Evolutionary conservation across 768 basidiomycete genomes (phyloP).

Genomic region (Lactifluus pinguis): DNA sequence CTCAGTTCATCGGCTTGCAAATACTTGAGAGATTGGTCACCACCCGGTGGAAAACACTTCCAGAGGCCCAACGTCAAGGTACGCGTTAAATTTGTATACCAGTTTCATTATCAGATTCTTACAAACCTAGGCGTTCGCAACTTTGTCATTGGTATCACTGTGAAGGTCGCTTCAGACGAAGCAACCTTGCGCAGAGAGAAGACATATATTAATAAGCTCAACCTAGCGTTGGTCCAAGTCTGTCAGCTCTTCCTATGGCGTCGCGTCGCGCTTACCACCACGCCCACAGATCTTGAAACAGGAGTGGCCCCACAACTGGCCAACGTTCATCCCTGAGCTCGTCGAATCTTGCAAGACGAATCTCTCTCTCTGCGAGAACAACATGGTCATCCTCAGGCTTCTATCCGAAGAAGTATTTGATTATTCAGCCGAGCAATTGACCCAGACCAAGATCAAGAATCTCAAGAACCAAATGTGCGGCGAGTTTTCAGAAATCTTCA

Average conservation of each 20-base stretch:
- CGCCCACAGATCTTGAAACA: slow-evolving; percentile 86
- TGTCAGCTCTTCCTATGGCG: slow-evolving; percentile 18
- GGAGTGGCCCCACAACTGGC: slow-evolving; percentile 99
- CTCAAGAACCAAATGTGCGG: slow-evolving; percentile 98
- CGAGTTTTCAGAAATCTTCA: slow-evolving; percentile 96
- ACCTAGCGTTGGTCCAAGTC: slow-evolving; percentile 91
- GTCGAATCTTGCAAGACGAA: slow-evolving; percentile 97
- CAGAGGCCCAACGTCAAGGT: slow-evolving; percentile 91
- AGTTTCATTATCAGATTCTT: slow-evolving; percentile 13
- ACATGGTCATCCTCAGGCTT: slow-evolving; percentile 96
- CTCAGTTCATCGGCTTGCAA: slow-evolving; percentile 73
- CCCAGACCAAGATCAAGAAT: slow-evolving; percentile 93
- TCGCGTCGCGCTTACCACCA: neutral
- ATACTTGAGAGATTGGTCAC: slow-evolving; percentile 93
- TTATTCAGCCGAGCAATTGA: slow-evolving; percentile 98
- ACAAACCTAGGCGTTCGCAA: slow-evolving; percentile 73
- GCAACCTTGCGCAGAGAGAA: slow-evolving; percentile 82
- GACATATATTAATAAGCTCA: slow-evolving; percentile 92
- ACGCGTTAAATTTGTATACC: slow-evolving; percentile 8
- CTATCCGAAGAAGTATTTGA: slow-evolving; percentile 99
- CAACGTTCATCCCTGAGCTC: slow-evolving; percentile 92
- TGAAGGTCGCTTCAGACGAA: slow-evolving; percentile 92
- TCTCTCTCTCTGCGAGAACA: slow-evolving; percentile 96
- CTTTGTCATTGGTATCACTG: slow-evolving; percentile 88
- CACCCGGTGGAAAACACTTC: slow-evolving; percentile 93